A percentile compares a stretch with the other conserved stretches of the same genome.
These are phyloP conservation scores for Tuber microsphaerosporum DNA, from an alignment of 495 filamentous ascomycete species.

Conservation along the genomic window DNA sequence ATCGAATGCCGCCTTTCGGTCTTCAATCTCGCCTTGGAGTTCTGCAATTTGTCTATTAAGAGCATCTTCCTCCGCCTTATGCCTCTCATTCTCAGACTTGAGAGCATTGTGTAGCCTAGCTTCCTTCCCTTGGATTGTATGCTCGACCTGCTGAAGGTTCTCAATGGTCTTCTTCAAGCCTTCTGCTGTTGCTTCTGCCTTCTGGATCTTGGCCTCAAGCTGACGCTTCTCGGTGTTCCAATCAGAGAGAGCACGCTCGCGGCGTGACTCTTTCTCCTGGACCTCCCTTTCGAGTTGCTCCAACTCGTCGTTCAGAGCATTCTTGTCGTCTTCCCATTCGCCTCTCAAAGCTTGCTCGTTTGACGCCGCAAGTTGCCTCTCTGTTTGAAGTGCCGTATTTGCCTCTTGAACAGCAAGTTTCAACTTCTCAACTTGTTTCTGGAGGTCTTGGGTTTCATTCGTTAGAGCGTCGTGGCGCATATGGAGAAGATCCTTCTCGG, in stretches of 20 bases:
- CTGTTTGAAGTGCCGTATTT: constrained; percentile 43
- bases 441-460: constrained; percentile 59
- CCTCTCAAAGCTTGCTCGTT: constrained; percentile 31
- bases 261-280: constrained; percentile 64
- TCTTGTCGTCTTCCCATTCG: constrained; percentile 59
- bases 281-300: constrained; percentile 63
- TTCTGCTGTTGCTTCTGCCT: constrained; percentile 59
- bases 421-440: constrained; percentile 51
- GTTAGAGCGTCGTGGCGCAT: constrained; percentile 63
- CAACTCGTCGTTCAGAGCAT: constrained; percentile 59
- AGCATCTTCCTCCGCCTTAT: constrained; percentile 51
- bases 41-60: constrained; percentile 55
- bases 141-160: constrained; percentile 57
- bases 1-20: constrained; percentile 51
- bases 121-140: constrained; percentile 52
- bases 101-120: constrained; percentile 49
- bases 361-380: constrained; percentile 27
- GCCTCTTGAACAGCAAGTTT: constrained; percentile 46
- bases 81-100: constrained; percentile 55
- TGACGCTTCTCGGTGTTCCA: constrained; percentile 62
- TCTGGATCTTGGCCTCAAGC: constrained; percentile 59
- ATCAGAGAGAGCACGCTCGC: constrained; percentile 61
- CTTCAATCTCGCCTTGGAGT: constrained; percentile 52
- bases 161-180: constrained; percentile 68
- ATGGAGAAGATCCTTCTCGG: constrained; percentile 66